Base-by-base conservation (phyloP, 176 grass and related monocot species). In the Hyparrhenia diplandra region DNA sequence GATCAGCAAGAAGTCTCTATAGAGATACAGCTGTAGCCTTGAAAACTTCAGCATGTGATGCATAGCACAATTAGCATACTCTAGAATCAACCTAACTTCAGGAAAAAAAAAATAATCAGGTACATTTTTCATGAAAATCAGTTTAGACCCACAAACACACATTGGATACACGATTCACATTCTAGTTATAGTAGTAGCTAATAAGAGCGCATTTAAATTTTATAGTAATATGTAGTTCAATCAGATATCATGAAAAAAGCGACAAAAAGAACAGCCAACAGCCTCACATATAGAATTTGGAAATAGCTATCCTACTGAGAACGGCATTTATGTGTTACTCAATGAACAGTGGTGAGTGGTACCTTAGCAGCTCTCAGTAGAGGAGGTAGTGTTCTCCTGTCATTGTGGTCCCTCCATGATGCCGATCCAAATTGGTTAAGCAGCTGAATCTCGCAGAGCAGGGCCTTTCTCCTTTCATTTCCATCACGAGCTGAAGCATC, bases 361-460 rank as follows among this genome's bases (percentile, higher is more conserved):
- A 92, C 90, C 90, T 92, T 88, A 27, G 83, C 79, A 75, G 86
- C 90, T 57, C 55, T 82, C 21, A 88, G 79, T 55, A 92, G 75
- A 75, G 90, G 90, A 1, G 86, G 36, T 75, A 92, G 47, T 36
- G 28, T 82, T 79, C 64, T 82, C 75, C 37, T 86, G 74, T 88
- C 79, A 23, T 58, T 67, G 11, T 31, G 49, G 17, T 83, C 75
- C 79, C 69, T 71, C 63, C 83, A 79, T 45, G 55, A 75, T 21
- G 70, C 80, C 9, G 83, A 84, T 27, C 86, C 86, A 57, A 88
- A 88, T 62, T 88, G 74, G 79, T 86, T 88, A 10, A 88, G 74
- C 3, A 92, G 90, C 69, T 92, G 86, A 75, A 92, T 88, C 86
- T 86, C 86, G 1, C 83, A 82, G 7, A 92, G 79, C 69, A 88